Base-by-base conservation (phyloP, 2,329 filamentous ascomycete genomes). In the Epichloe coenophiala region DNA sequence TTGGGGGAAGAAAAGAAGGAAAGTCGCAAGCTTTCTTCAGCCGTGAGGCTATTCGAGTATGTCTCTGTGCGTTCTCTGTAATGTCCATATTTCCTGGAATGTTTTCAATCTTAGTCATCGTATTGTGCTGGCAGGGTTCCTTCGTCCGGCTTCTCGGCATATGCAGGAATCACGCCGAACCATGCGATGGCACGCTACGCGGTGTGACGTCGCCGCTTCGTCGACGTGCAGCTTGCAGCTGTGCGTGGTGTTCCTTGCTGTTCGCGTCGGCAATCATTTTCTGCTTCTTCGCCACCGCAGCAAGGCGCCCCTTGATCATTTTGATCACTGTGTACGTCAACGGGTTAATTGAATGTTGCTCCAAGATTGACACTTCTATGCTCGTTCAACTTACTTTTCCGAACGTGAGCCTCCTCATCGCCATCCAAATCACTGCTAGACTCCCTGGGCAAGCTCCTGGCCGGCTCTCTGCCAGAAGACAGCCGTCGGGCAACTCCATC, bases 381-480 rank as follows among this genome's bases (percentile, higher is more conserved):
- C n/a, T 23, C 17, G 40, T 13, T 19, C 17, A 27, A 64, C 79
- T 71, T 73, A 89, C 86, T 80, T 65, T 83, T 87, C 58, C 83
- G 72, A 49, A 90, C 81, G 49, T 82, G 78, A 59, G 84, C 77
- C 60, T 86, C 78, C 64, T 90, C 86, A 56, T 88, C 85, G 52
- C 72, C 71, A 65, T 86, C 82, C 57, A 68, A 76, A 60, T 73
- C 75, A 55, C 66, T 75, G 59, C 64, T 61, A 27, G 49, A 48
- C 39, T 63, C 63, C 48, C 54, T 63, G 39, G 51, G 53, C 50
- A 55, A 57, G 54, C 71, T 72, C 60, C 66, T 67, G 59, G 67
- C 64, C 59, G 64, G 57, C 53, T 72, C 66, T 59, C 68, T 70
- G 40, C 70, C 66, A 45, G 70, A 66, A 9, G 60, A 55, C 15